Base-by-base conservation (phyloP, 768 basidiomycete genomes). In the Podaxis sp. region DNA sequence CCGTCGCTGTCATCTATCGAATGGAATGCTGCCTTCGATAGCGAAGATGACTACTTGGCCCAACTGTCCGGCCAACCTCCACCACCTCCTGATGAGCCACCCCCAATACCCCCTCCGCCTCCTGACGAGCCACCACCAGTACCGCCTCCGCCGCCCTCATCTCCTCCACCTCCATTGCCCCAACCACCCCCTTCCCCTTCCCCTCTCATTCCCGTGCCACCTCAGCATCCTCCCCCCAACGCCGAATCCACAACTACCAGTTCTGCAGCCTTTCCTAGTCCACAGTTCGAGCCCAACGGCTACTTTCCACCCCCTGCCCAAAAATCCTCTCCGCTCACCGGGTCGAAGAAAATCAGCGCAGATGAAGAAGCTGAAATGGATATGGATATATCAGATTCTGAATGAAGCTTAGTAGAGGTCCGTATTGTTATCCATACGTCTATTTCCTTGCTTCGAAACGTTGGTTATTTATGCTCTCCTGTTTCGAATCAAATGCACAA, bases 381-480 rank as follows among this genome's bases (percentile, higher is more conserved):
- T 61, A 76, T 76, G 74, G 73, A 72, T n/a, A 57, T 74, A 40
- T 74, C 73, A n/a, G 74, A 76, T 63, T 69, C 67, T 23, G 71
- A 75, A 13, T 72, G 53, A 62, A 25, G 16, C n/a, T 13, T 14
- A 11, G 16, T 37, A 5, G 14, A 23, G 18, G 35, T 36, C 48
- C 38, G 7, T 47, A 14, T 55, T 46, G n/a, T 27, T 35, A n/a
- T 4, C 36, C n/a, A 23, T 11, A 13, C 18, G 0, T 38, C 21
- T 23, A 48, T 25, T 14, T 25, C 7, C 36, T 23, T 21, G 9
- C 37, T 21, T 40, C 18, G 21, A 54, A 36, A 21, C 7, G 21
- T 38, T 37, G 4, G n/a, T 23, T 23, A 35, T 13, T 13, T 37
- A 16, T 23, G n/a, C 52, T 36, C 18, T 18, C 35, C 9, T 14